Evolutionary conservation across 257 asterid species (phyloP), one percentile per base, ranked within the genome.

Genomic region (Solanum chaucha): DNA sequence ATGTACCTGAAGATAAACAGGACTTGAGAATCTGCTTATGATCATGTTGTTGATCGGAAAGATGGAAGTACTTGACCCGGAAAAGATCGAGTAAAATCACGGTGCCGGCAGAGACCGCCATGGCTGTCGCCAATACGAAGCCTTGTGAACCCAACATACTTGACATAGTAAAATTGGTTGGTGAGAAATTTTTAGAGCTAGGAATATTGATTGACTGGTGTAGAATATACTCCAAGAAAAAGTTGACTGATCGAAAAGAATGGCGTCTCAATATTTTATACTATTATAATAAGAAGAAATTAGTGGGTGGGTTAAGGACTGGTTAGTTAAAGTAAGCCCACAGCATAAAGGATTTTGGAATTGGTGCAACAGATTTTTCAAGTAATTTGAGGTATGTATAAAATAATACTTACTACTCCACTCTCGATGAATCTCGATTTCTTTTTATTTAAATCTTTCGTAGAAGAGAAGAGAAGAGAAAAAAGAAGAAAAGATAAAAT

Each of bases 61-160:
- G 28, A 26, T 80, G 85, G 81, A 89, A 89, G 77, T 91, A 92
- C 83, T 91, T 93, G 0, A 92, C 93, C 22, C 91, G 87, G 84
- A 92, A 85, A 55, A 89, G 93, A 86, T 96, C 98, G 55, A 93
- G 88, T 86, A 96, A 94, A 83, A 95, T 84, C 20, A 94, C 85
- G 81, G 98, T 91, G 41, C 95, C 98, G 17, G 96, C 99, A 55
- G 99, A 96, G 30, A 94, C 97, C 4, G 98, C 98, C 97, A 96
- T 93, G 87, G 98, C 98, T 24, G 99, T 95, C 41, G 98, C 99
- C 34, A 95, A 87, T 48, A 93, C 98, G 8, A 94, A 70, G 85
- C 94, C 95, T 87, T 94, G 98, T 32, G 96, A 91, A 36, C 94
- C 91, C 94, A 93, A 88, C 90, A 92, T 87, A 19, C 92, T 87